Evolutionary conservation across 2,329 filamentous ascomycete species (phyloP).

Genomic region (Boeremia exigua): DNA sequence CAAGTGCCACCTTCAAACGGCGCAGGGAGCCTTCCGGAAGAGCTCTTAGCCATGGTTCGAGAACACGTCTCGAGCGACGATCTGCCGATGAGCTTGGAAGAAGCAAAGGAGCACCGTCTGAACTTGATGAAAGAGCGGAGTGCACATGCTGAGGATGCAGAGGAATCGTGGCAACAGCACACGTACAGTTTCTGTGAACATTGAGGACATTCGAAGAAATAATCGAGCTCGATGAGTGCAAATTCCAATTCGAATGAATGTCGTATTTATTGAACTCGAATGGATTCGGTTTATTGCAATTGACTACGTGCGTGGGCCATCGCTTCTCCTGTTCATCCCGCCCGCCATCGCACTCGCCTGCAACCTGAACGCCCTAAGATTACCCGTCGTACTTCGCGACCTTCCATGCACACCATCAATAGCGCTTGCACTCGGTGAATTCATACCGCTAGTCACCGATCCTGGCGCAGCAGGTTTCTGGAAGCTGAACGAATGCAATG

Average conservation of each 20-base stretch:
- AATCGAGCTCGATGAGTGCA: neutral
- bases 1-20: neutral
- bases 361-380: slow-evolving; percentile 26
- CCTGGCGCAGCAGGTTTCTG: neutral
- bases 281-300: neutral
- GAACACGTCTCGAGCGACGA: slow-evolving; percentile 9
- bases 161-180: neutral
- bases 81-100: slow-evolving; percentile 25
- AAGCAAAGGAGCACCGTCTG: slow-evolving; percentile 22
- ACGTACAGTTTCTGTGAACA: slow-evolving; percentile 3
- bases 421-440: neutral
- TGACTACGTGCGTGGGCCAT: neutral
- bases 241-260: too few species aligned
- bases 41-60: slow-evolving; percentile 24
- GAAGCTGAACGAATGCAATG: slow-evolving; percentile 12
- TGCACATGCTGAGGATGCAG: neutral
- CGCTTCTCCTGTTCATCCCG: slow-evolving; percentile 21
- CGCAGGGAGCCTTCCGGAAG: slow-evolving; percentile 14
- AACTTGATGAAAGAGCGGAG: slow-evolving; percentile 10
- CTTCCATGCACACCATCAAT: neutral
- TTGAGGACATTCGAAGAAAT: neutral
- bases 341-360: slow-evolving; percentile 30
- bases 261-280: too few species aligned
- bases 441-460: neutral
- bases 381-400: slow-evolving; percentile 18